phyloP scores from a whole-genome alignment of 1,284 basidiomycete genomes.

The Boletus hoseneyae region DNA sequence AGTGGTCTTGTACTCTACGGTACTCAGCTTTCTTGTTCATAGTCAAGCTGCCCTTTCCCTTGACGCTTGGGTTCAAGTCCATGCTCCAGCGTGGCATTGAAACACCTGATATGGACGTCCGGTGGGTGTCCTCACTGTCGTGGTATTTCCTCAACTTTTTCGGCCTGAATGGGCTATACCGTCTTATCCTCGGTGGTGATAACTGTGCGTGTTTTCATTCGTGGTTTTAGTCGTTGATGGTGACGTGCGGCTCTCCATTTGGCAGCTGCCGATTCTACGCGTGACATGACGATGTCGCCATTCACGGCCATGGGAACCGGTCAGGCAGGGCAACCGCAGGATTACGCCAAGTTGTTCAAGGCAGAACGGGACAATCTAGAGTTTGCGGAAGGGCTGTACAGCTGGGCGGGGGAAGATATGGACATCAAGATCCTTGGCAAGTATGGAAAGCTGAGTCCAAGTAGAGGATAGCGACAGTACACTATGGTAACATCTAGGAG shows the following conservation, averaged over 20 bases:
- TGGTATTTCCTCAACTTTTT: slow-evolving; percentile 99
- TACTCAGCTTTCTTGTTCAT: slow-evolving; percentile 5
- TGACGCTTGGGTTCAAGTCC: slow-evolving; percentile 97
- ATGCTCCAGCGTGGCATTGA: slow-evolving; percentile 97
- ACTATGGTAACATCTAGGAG: slow-evolving; percentile 24
- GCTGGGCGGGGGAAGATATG: slow-evolving; percentile 77
- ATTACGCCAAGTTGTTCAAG: slow-evolving; percentile 88
- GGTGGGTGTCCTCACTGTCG: slow-evolving; percentile 97
- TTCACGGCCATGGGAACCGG: slow-evolving; percentile 61
- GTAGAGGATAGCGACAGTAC: slow-evolving; percentile 22
- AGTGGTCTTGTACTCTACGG: not conserved
- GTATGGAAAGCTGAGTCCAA: slow-evolving; percentile 55
- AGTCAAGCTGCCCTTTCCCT: slow-evolving; percentile 97
- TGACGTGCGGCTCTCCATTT: slow-evolving; percentile 18
- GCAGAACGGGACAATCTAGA: slow-evolving; percentile 93
- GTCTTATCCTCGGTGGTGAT: slow-evolving; percentile 87
- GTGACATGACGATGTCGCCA: slow-evolving; percentile 69
- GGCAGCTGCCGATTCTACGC: slow-evolving; percentile 72
- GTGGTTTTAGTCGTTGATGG: slow-evolving; percentile 13
- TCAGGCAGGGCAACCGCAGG: slow-evolving; percentile 64
- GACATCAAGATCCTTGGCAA: slow-evolving; percentile 75
- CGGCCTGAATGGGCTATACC: slow-evolving; percentile 93
- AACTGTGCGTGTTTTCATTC: slow-evolving; percentile 61
- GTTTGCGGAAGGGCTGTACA: slow-evolving; percentile 82
- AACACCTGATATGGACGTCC: slow-evolving; percentile 95